phyloP scores from a whole-genome alignment of 805 yeast species.

The Metschnikowia picachoensis region DNA sequence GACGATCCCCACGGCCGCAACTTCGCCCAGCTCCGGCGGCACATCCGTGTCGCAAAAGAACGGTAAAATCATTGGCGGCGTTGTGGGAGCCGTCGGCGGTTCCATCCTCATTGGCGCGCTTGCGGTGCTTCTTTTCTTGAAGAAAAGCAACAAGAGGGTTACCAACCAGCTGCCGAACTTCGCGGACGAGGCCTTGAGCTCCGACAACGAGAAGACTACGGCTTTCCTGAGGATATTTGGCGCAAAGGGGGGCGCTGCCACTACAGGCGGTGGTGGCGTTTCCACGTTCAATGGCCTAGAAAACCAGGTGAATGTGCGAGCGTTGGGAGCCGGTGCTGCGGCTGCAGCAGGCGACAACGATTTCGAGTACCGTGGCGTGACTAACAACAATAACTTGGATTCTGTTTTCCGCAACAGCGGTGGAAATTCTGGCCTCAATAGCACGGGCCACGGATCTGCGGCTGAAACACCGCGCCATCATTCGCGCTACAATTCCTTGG shows the following conservation, averaged over 20 bases:
- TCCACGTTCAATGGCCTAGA: conserved; percentile 27
- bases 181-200: conserved; percentile 28
- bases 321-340: conserved; percentile 13
- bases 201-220: conserved; percentile 16
- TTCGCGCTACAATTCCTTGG: conserved; percentile 15
- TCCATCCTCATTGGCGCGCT: conserved; percentile 37
- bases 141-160: conserved; percentile 26
- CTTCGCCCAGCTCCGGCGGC: conserved; percentile 6
- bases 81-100: conserved; percentile 47
- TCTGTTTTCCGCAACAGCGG: conserved; percentile 28
- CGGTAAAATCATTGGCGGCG: conserved; percentile 40
- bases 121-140: conserved; percentile 35
- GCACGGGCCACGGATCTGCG: conserved; percentile 13
- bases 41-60: conserved; percentile 8
- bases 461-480: conserved; percentile 10
- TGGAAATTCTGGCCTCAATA: conserved; percentile 9
- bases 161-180: conserved; percentile 44
- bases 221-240: conserved; percentile 33
- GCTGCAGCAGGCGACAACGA: conserved; percentile 24
- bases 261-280: conserved; percentile 17
- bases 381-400: conserved; percentile 40
- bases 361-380: conserved; percentile 41
- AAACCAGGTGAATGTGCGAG: conserved; percentile 19
- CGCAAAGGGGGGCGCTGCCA: conserved; percentile 17
- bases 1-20: conserved; percentile 34